phyloP scores from a whole-genome alignment of 208 protist genomes.

The Leishmania martiniquensis region DNA sequence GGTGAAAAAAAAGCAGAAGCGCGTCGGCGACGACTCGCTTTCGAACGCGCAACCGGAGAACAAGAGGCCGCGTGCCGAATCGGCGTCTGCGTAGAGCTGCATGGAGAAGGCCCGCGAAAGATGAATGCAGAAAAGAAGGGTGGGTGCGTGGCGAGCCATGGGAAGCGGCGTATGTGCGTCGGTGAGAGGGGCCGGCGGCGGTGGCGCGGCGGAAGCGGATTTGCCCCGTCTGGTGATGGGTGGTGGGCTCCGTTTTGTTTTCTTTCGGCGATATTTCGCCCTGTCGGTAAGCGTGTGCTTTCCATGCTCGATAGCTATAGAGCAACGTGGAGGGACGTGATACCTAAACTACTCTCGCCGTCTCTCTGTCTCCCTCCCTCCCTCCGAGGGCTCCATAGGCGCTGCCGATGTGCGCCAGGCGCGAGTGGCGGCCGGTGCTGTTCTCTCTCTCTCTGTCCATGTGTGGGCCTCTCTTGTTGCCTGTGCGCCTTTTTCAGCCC shows the following conservation, averaged over 20 bases:
- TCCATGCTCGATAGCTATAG: background rate
- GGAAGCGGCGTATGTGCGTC: no score
- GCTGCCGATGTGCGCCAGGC: background rate
- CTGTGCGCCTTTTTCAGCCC: background rate
- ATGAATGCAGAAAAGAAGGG: background rate
- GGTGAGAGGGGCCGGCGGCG: background rate
- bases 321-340: background rate
- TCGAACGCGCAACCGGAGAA: constrained; percentile 31
- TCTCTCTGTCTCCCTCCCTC: background rate
- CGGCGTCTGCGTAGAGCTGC: constrained; percentile 20
- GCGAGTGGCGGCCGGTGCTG: background rate
- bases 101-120: background rate
- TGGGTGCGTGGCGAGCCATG: background rate
- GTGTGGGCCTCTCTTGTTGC: background rate
- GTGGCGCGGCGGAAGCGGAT: background rate
- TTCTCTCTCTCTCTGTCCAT: background rate
- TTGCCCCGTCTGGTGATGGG: background rate
- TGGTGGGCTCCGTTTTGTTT: background rate
- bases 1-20: constrained; percentile 81
- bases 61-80: constrained; percentile 34
- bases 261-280: background rate
- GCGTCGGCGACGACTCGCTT: constrained; percentile 16
- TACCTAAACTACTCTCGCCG: background rate
- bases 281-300: background rate
- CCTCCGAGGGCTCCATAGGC: background rate